Evolutionary conservation across 2,329 filamentous ascomycete species (phyloP).

Genomic region (Beauveria brongniartii): DNA sequence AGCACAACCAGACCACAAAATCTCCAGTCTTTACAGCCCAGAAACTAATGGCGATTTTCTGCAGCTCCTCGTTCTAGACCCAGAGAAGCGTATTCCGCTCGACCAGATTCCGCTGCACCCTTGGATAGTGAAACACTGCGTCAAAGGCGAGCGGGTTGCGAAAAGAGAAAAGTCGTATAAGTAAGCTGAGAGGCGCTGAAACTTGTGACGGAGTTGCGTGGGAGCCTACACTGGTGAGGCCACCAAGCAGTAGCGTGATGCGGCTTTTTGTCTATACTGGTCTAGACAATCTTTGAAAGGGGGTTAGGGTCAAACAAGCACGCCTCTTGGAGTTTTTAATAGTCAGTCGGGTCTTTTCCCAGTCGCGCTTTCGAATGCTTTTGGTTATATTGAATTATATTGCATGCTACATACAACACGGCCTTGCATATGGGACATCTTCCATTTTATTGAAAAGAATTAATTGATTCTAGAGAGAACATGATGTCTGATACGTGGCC

Average conservation of each 20-base stretch:
- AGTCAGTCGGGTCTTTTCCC: slow-evolving; percentile 17
- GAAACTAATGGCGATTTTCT: neutral
- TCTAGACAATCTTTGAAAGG: neutral
- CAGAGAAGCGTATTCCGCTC: slow-evolving; percentile 84
- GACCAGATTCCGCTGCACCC: slow-evolving; percentile 85
- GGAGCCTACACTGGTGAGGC: neutral
- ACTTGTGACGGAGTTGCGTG: slow-evolving; percentile 3
- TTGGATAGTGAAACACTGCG: slow-evolving; percentile 95
- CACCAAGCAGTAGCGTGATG: neutral
- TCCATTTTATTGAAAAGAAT: neutral
- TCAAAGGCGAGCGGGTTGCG: slow-evolving; percentile 49
- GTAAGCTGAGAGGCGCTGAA: neutral
- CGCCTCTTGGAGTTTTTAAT: neutral
- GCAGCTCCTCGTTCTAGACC: slow-evolving; percentile 81
- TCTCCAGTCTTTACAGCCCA: neutral
- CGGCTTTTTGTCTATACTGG: neutral
- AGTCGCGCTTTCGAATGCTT: neutral
- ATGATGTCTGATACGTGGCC: neutral
- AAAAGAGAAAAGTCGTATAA: slow-evolving; percentile 38
- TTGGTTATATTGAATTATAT: slow-evolving; percentile 7
- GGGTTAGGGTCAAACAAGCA: neutral
- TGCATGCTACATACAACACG: slow-evolving; percentile 5
- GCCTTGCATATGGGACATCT: slow-evolving; percentile 2
- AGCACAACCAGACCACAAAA: neutral
- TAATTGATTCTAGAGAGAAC: neutral